phyloP scores from a whole-genome alignment of 106 monocot genomes.

The Iris macrosiphon region DNA sequence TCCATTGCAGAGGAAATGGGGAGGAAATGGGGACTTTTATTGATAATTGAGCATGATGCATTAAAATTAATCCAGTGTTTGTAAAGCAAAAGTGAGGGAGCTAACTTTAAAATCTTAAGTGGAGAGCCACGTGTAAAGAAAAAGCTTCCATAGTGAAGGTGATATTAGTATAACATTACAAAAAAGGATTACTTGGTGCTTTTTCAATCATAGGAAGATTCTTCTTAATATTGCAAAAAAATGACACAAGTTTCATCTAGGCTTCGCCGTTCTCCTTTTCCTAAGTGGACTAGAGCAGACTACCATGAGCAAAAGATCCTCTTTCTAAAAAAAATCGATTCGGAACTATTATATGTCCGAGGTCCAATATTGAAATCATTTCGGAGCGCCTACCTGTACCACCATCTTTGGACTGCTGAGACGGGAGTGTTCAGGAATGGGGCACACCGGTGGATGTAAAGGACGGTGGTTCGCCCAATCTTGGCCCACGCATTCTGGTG shows the following conservation, averaged over 20 bases:
- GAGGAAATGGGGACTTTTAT: too few relatives aligned
- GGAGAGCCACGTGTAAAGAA: too few relatives aligned
- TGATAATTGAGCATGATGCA: too few relatives aligned
- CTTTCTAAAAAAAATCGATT: neutral
- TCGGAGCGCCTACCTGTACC: constrained; percentile 43
- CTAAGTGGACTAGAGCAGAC: too few relatives aligned
- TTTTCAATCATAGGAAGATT: neutral
- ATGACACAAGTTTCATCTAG: neutral
- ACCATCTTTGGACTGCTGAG: constrained; percentile 55
- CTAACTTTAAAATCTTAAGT: too few relatives aligned
- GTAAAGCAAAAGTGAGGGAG: too few relatives aligned
- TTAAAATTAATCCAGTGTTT: too few relatives aligned
- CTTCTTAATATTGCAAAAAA: neutral
- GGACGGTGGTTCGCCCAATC: constrained; percentile 34
- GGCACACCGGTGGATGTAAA: constrained; percentile 41
- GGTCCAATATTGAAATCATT: too few relatives aligned
- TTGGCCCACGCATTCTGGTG: constrained; percentile 58
- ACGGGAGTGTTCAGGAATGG: constrained; percentile 50
- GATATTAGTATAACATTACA: too few relatives aligned
- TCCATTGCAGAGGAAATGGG: neutral
- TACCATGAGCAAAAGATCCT: neutral
- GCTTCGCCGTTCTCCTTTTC: too few relatives aligned
- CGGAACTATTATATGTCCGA: neutral
- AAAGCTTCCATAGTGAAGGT: too few relatives aligned
- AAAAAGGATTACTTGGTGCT: too few relatives aligned